Base-by-base conservation (phyloP, 2,329 filamentous ascomycete genomes). In the Monosporascus sp. region DNA sequence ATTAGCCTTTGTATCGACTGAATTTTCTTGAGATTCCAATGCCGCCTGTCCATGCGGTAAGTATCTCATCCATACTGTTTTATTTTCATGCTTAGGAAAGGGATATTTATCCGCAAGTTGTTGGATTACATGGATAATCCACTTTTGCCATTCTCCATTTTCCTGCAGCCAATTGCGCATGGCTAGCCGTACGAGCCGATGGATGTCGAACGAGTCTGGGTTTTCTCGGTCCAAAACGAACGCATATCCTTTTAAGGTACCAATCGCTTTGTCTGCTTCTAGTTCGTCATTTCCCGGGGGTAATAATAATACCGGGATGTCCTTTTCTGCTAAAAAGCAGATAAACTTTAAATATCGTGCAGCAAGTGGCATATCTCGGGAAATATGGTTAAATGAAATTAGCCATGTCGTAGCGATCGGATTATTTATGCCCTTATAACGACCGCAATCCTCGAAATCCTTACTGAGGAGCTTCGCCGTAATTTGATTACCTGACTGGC, bases 381-480 rank as follows among this genome's bases (percentile, higher is more conserved):
- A 51, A 9, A 72, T 68, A 3, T 71, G 60, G 0, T 58, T 16
- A 49, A 71, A 73, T 0, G 69, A 70, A 2, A 72, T 66, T 1
- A 68, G 55, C 69, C 65, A 72, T 3, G 68, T 72, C 2, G 60
- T 64, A 2, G 63, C 63, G 0, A 72, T 52, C 0, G 67, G 60
- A 47, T 71, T 71, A 16, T 51, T 17, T 2, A 54, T 59, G 3
- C 26, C 50, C 7, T 53, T 47, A 47, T 71, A 69, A 5, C 66
- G 61, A 7, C 55, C 27, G 2, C 48, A 56, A 17, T 71, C 66
- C 16, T 67, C 54, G 26, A 72, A 72, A 7, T 66, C 54, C 22
- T 55, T 50, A 44, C 64, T 71, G 0, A 72, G 56, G 1, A 71
- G 26, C 1, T 58, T 41, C 2, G 64, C 55, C 20, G 63, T 22